Evolutionary conservation across 345 rosid genomes (phyloP).

Genomic region (Gossypium longicalyx): DNA sequence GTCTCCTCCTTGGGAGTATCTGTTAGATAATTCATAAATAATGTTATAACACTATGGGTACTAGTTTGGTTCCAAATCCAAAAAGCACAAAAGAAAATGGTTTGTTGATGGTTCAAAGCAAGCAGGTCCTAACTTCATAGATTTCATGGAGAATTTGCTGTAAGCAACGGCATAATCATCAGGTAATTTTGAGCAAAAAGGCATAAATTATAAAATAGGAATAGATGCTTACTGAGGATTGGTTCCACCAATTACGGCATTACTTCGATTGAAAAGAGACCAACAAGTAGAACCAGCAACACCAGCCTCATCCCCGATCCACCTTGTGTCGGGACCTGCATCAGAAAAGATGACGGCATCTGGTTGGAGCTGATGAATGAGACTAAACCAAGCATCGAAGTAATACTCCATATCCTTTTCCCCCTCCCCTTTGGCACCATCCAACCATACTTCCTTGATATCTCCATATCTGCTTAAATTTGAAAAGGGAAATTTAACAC

Average conservation of each 20-base stretch:
- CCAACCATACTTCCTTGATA: constrained; percentile 70
- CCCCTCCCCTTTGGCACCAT: constrained; percentile 82
- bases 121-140: neutral
- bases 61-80: neutral
- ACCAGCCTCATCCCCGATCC: constrained; percentile 85
- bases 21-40: constrained; percentile 24
- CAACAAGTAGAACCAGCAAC: constrained; percentile 66
- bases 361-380: constrained; percentile 76
- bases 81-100: neutral
- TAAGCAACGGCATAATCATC: neutral
- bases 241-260: constrained; percentile 52
- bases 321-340: constrained; percentile 76
- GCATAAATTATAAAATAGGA: neutral
- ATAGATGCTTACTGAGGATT: constrained; percentile 52
- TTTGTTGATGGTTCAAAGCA: neutral
- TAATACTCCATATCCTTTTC: constrained; percentile 74
- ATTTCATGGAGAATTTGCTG: neutral
- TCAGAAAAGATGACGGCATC: constrained; percentile 74
- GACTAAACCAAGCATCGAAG: constrained; percentile 73
- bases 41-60: neutral
- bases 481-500: neutral
- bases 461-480: constrained; percentile 63
- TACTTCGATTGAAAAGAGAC: constrained; percentile 72
- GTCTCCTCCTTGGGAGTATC: constrained; percentile 64
- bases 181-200: neutral